Evolutionary conservation across 306 rosid genomes (phyloP), one percentile per base, ranked within the genome.

Genomic region (Lathyrus oleraceus): DNA sequence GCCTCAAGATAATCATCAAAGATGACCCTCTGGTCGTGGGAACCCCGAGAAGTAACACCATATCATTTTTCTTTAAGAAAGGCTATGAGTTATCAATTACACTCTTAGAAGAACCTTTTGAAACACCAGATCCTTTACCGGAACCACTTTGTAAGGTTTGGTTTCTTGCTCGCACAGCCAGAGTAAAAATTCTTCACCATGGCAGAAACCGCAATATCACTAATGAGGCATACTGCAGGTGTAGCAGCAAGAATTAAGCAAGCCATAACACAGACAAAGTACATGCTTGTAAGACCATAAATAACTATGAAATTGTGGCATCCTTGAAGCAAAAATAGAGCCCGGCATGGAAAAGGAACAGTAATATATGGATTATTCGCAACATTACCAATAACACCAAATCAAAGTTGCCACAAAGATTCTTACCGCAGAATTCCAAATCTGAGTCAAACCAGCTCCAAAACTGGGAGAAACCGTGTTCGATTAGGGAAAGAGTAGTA

Each of bases 251-350:
- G 97, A 83, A 91, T 88, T 35, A 94, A 81, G 27, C 97, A 91
- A 77, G 91, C 99, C 96, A 94, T 94, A 70, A 94, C 99, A 64
- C 99, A 97, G n/a, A 97, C 98, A 48, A 94, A 94, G 67, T 90
- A 94, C 99, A 94, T 94, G 91, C 99, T 94, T 28, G 99, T 95
- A 49, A 95, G 97, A 48, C 99, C 99, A 82, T 94, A 94, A 95
- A 94, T 84, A 72, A 94, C 95, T 6, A 90, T 81, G 77, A 94
- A 94, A 94, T 91, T 14, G 99, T 94, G 61, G 99, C 99, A 83
- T 94, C 99, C 88, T 94, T 94, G 96, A 94, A 94, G 85, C 99
- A 94, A 69, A 94, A 94, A 48, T 94, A 94, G 75, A 94, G 97
- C 97, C 97, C 99, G 2, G 99, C 97, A 20, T 97, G 99, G 86